Evolutionary conservation across 2,329 filamentous ascomycete genomes (phyloP).

Genomic region (Ramularia endophylla): DNA sequence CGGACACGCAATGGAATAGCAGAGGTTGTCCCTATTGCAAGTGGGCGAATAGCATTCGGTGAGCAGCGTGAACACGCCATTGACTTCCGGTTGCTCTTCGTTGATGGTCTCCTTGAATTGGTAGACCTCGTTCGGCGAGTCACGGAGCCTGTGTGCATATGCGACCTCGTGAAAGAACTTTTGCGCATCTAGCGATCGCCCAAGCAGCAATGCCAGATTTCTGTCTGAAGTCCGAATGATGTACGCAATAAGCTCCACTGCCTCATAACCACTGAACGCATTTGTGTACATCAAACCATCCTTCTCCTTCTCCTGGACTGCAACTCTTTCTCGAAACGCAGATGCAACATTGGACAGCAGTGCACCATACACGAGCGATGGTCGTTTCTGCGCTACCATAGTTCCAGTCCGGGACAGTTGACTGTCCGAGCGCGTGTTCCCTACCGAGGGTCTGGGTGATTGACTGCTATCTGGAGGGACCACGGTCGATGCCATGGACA

Average conservation of each 20-base stretch:
- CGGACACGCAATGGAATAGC: slow-evolving; percentile 97
- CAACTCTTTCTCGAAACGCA: slow-evolving; percentile 84
- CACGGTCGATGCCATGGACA: slow-evolving; percentile 89
- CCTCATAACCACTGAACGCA: slow-evolving; percentile 91
- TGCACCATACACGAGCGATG: slow-evolving; percentile 89
- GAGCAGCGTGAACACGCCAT: slow-evolving; percentile 92
- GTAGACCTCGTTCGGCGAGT: slow-evolving; percentile 92
- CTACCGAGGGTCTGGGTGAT: slow-evolving; percentile 23
- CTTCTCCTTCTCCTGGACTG: slow-evolving; percentile 82
- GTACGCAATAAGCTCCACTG: slow-evolving; percentile 89
- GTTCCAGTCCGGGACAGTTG: slow-evolving; percentile 34
- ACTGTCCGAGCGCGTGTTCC: slow-evolving; percentile 33
- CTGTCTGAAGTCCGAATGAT: slow-evolving; percentile 97
- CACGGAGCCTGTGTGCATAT: slow-evolving; percentile 90
- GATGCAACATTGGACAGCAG: slow-evolving; percentile 88
- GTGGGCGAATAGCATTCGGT: slow-evolving; percentile 98
- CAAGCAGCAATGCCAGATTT: slow-evolving; percentile 84
- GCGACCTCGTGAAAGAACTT: slow-evolving; percentile 99
- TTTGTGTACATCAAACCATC: slow-evolving; percentile 97
- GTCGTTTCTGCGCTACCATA: slow-evolving; percentile 56
- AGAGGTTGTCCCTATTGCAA: slow-evolving; percentile 89
- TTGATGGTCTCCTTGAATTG: slow-evolving; percentile 92
- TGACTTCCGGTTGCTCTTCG: slow-evolving; percentile 78
- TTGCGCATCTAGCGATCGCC: slow-evolving; percentile 88
- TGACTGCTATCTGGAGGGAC: slow-evolving; percentile 41